Evolutionary conservation across 176 grass and related monocot genomes (phyloP), one percentile per base, ranked within the genome.

Genomic region (Dactylis glomerata): DNA sequence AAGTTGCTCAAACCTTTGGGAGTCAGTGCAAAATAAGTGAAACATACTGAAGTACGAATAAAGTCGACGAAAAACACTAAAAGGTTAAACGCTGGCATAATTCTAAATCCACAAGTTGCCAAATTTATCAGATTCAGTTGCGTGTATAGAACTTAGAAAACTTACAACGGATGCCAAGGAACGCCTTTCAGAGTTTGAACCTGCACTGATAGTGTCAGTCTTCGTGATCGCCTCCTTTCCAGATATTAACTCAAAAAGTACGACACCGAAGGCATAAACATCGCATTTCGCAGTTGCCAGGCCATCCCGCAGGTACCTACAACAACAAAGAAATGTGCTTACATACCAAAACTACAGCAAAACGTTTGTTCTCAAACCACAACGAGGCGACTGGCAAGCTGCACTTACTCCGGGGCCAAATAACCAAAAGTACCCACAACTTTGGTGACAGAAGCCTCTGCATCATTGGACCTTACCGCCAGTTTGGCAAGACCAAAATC

Each of bases 391-490:
- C 45, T 47, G 70, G 28, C 17, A 44, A 88, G 58, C 75, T 76
- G 28, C 57, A 80, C 93, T 92, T 90, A 99, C 96, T 99, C 93
- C 74, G 96, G 96, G 73, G 96, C 96, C 45, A 96, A 82, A 89
- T 99, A 99, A 85, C 96, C 96, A 37, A 99, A 96, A 80, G 96
- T 99, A 77, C 96, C 96, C 15, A 99, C 96, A 81, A 99, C 96
- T 86, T 99, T 99, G 51, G 93, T 99, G 50, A 91, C 92, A 67
- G 93, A 99, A 91, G 93, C 85, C 85, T 99, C 96, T 86, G 85
- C 91, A 66, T 99, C 96, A 80, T 58, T 87, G 72, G 89, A 91
- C 82, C 93, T 98, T n/a, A 87, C 87, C n/a, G 92, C 93, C 68
- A 99, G 79, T 89, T 99, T 99, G 66, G 96, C 92, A 89, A 99